Base-by-base conservation (phyloP, 495 filamentous ascomycete genomes). In the Aspergillus ellipticus region DNA sequence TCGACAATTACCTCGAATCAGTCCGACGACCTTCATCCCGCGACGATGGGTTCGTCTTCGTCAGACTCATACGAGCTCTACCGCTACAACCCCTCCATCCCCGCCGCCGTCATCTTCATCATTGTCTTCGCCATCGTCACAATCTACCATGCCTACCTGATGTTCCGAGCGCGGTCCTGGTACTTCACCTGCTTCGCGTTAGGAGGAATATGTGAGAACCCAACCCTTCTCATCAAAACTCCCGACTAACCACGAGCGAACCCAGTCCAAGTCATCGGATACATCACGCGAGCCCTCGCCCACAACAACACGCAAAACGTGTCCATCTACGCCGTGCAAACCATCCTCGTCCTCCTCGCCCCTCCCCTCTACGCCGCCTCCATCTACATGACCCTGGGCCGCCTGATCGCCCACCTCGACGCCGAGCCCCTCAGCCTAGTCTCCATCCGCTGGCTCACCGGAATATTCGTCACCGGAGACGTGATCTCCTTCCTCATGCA, bases 311-410 rank as follows among this genome's bases (percentile, higher is more conserved):
- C 56, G 37, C 9, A 53, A 63, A 31, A 63, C 68, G 49, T 50
- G 35, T 8, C 61, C 60, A 43, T 53, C 4, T 75, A 70, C 65
- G 60, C 70, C 2, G 39, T 76, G 4, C 73, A 78, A 53, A 64
- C 71, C 47, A 63, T 78, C 47, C 65, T 78, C 56, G 66, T 76
- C 22, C 61, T 71, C 22, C 65, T 74, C 35, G 66, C 74, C 4
- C 63, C 65, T 5, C 76, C 76, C 0, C 66, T 82, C 28, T 71
- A 75, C 54, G 77, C 82, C 6, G 80, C 82, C 2, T 81, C 79
- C 0, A 72, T 84, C 28, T 85, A 83, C 67, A 85, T 83, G 79
- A 68, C 76, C 19, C 80, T 85, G 31, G 81, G 75, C 0, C 73
- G 80, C 0, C 52, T 83, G 8, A 76, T 83, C 24, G 67, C 63